Evolutionary conservation across 495 filamentous ascomycete genomes (phyloP).

Genomic region (Clavariopsis aquatica): DNA sequence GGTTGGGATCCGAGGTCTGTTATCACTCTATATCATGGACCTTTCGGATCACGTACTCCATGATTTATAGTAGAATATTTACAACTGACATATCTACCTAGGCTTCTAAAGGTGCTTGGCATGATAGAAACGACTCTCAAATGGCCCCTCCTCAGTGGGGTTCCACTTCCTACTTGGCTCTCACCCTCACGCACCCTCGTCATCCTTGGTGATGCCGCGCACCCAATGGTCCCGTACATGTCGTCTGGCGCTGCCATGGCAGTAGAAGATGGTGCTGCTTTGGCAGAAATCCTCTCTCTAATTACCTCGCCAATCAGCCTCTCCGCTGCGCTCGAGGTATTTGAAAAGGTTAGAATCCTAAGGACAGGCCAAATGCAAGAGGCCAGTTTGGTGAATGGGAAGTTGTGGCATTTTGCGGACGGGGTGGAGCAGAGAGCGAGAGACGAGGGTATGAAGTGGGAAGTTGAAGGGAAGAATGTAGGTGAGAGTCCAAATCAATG

Average conservation of each 20-base stretch:
- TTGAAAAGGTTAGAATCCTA: conserved; percentile 35
- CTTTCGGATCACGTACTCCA: not conserved
- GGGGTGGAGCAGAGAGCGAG: conserved; percentile 49
- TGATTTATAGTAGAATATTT: not conserved
- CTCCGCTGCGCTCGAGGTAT: conserved; percentile 28
- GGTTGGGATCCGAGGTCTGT: conserved; percentile 47
- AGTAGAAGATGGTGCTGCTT: conserved; percentile 45
- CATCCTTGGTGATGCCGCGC: conserved; percentile 54
- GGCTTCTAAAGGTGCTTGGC: conserved; percentile 44
- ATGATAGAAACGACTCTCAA: conserved; percentile 48
- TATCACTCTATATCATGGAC: not conserved
- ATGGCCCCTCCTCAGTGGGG: conserved; percentile 48
- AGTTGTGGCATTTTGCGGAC: conserved; percentile 53
- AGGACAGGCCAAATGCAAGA: conserved; percentile 39
- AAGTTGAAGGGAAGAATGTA: conserved; percentile 40
- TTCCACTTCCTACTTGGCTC: conserved; percentile 43
- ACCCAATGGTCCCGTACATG: conserved; percentile 56
- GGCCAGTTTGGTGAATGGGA: conserved; percentile 40
- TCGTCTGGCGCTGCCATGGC: conserved; percentile 53
- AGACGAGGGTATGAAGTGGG: conserved; percentile 49
- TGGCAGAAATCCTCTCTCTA: conserved; percentile 36
- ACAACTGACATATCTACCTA: not conserved
- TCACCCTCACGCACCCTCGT: conserved; percentile 39
- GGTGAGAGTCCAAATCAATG: conserved; percentile 52
- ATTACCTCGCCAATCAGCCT: conserved; percentile 8